Conservation (phyloP, 345 rosid genomes). For the Pistacia atlantica region DNA sequence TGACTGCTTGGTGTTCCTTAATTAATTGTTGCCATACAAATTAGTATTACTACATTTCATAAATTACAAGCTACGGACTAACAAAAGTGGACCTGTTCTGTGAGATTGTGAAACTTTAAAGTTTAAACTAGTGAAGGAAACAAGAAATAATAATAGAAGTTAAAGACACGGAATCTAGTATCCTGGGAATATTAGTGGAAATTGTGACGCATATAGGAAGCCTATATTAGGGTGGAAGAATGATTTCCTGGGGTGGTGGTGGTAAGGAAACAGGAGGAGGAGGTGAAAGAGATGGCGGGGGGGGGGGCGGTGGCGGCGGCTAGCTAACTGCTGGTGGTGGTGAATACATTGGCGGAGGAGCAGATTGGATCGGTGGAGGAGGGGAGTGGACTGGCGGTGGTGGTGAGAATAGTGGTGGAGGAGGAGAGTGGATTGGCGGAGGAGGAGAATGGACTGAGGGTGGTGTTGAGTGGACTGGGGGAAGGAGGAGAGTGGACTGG, state of each 20-base stretch:
- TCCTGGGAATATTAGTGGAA: slow-evolving; percentile 66
- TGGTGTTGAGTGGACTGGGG: background rate
- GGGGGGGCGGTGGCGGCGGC: slow-evolving; percentile 6
- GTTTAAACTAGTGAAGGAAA: background rate
- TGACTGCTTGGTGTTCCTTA: too few relatives aligned
- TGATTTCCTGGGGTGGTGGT: slow-evolving; percentile 23
- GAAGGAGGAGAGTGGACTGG: slow-evolving; percentile 18
- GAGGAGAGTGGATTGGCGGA: background rate
- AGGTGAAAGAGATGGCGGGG: slow-evolving; percentile 2
- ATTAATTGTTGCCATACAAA: background rate
- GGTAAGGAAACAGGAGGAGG: slow-evolving; percentile 14
- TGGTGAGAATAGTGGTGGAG: too few relatives aligned
- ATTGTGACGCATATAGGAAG: slow-evolving; percentile 59
- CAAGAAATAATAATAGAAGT: background rate
- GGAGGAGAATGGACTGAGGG: slow-evolving; percentile 22
- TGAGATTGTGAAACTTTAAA: slow-evolving; percentile 5
- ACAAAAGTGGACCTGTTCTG: background rate
- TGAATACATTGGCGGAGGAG: slow-evolving; percentile 10
- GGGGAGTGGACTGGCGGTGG: background rate
- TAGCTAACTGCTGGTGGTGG: background rate
- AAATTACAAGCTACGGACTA: background rate
- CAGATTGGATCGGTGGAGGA: slow-evolving; percentile 16
- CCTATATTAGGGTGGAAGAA: slow-evolving; percentile 54
- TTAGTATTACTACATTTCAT: too few relatives aligned
- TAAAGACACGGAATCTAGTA: slow-evolving; percentile 32